Evolutionary conservation across 2,329 filamentous ascomycete genomes (phyloP).

Genomic region (Mollisia scopiformis): DNA sequence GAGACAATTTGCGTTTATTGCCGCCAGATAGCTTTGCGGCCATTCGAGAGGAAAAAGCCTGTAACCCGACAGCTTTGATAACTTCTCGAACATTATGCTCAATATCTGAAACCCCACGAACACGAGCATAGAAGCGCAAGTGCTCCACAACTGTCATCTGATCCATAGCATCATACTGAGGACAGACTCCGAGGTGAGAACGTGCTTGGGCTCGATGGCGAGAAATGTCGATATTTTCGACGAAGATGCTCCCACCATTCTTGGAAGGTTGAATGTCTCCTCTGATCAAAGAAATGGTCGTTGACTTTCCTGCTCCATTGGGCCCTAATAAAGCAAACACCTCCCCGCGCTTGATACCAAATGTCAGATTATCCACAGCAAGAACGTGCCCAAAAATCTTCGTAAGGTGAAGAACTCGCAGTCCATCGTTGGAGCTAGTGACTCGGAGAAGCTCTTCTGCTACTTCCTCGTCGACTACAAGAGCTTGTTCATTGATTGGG

Average conservation of each 20-base stretch:
- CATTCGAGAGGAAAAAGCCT: constrained; percentile 72
- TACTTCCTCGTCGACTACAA: constrained; percentile 52
- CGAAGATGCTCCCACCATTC: constrained; percentile 76
- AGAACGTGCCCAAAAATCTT: constrained; percentile 77
- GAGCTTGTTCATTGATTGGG: constrained; percentile 1
- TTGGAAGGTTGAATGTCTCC: constrained; percentile 77
- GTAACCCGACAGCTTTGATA: constrained; percentile 78
- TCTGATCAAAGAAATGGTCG: constrained; percentile 84
- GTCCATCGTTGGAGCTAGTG: constrained; percentile 50
- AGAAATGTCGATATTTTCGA: constrained; percentile 78
- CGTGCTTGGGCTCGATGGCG: constrained; percentile 72
- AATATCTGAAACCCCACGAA: constrained; percentile 77
- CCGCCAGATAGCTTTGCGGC: constrained; percentile 82
- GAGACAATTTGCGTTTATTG: constrained; percentile 89
- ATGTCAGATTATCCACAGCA: constrained; percentile 87
- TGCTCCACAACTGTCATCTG: constrained; percentile 89
- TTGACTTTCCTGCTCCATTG: constrained; percentile 87
- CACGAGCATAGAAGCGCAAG: constrained; percentile 82
- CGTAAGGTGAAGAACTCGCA: constrained; percentile 78
- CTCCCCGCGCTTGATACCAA: constrained; percentile 77
- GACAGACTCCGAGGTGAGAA: constrained; percentile 84
- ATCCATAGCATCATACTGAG: constrained; percentile 83
- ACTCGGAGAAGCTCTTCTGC: constrained; percentile 66
- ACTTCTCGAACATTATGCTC: constrained; percentile 78
- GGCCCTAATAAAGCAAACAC: constrained; percentile 89